Conservation (phyloP, 2,329 filamentous ascomycete genomes). For the Microascus cirrosus region DNA sequence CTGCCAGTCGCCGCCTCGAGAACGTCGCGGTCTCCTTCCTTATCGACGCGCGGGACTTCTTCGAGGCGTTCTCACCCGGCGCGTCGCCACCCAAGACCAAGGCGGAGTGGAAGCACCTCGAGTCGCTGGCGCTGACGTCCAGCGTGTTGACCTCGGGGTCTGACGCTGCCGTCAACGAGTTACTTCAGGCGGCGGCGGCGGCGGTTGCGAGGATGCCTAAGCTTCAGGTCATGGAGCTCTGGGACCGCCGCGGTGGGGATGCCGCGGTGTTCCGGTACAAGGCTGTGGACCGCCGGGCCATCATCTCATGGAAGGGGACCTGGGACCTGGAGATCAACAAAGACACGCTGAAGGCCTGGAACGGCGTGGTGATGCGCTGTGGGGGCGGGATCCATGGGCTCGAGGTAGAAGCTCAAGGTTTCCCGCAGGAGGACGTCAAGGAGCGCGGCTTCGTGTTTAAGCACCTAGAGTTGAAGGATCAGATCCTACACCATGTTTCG, state of each 20-base stretch:
- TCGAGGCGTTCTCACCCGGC: background rate
- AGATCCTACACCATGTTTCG: background rate
- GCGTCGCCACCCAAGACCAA: background rate
- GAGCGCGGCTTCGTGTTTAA: background rate
- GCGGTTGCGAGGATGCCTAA: background rate
- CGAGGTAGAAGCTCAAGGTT: background rate
- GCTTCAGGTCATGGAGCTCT: background rate
- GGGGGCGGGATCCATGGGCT: background rate
- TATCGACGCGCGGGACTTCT: background rate
- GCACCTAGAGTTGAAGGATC: background rate
- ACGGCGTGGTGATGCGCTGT: background rate
- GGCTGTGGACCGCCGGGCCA: background rate
- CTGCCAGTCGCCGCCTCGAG: background rate
- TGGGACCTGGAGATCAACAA: background rate
- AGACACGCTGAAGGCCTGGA: background rate
- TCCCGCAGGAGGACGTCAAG: background rate
- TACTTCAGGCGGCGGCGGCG: background rate
- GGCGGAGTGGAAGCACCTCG: background rate
- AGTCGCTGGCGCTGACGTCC: background rate
- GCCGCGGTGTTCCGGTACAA: background rate
- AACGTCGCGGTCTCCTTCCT: background rate
- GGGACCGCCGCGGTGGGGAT: background rate
- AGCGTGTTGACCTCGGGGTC: background rate
- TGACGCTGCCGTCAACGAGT: background rate
- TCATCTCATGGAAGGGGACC: background rate